These are phyloP conservation scores for Colletotrichum somersetense DNA, from an alignment of 2,329 filamentous ascomycete species.

Conservation along the genomic window DNA sequence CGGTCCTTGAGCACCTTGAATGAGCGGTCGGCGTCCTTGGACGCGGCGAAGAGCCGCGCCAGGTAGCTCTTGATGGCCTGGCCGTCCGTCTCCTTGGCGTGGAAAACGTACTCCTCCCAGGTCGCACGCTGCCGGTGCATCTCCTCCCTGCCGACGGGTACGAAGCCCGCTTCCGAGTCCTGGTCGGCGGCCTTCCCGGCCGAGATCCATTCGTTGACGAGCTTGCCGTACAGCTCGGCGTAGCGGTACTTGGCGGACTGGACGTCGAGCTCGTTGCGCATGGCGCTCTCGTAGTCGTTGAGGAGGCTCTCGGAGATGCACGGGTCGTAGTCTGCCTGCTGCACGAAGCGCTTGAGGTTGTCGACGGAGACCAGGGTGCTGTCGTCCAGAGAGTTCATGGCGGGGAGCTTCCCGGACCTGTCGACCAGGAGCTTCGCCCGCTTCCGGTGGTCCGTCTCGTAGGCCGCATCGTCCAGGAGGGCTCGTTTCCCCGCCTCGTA, in stretches of 20 bases:
- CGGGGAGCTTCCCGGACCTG: conserved; percentile 51
- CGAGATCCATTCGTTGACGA: conserved; percentile 67
- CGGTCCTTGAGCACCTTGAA: conserved; percentile 56
- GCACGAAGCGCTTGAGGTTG: conserved; percentile 64
- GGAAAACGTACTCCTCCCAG: conserved; percentile 71
- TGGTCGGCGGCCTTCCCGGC: conserved; percentile 49
- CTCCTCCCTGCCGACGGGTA: conserved; percentile 63
- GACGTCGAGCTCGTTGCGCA: conserved; percentile 61
- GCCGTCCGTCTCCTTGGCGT: conserved; percentile 58
- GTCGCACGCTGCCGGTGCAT: conserved; percentile 64
- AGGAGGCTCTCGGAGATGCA: conserved; percentile 63
- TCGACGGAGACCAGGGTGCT: conserved; percentile 49
- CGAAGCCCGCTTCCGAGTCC: conserved; percentile 54
- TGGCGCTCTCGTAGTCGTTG: conserved; percentile 58
- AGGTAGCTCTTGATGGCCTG: conserved; percentile 63
- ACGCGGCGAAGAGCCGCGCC: conserved; percentile 59
- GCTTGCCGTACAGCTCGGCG: conserved; percentile 66
- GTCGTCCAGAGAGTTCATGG: conserved; percentile 48
- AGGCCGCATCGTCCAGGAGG: conserved; percentile 51
- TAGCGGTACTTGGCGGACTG: conserved; percentile 67
- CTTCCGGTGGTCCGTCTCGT: conserved; percentile 46
- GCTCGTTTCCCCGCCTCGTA: conserved; percentile 62
- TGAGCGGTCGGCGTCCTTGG: conserved; percentile 55
- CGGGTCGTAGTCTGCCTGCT: conserved; percentile 66
- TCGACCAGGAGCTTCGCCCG: conserved; percentile 52